A percentile compares a stretch with the other conserved stretches of the same genome.
These are phyloP conservation scores for Noccaea caerulescens DNA, from an alignment of 345 rosid genomes.

Conservation along the genomic window DNA sequence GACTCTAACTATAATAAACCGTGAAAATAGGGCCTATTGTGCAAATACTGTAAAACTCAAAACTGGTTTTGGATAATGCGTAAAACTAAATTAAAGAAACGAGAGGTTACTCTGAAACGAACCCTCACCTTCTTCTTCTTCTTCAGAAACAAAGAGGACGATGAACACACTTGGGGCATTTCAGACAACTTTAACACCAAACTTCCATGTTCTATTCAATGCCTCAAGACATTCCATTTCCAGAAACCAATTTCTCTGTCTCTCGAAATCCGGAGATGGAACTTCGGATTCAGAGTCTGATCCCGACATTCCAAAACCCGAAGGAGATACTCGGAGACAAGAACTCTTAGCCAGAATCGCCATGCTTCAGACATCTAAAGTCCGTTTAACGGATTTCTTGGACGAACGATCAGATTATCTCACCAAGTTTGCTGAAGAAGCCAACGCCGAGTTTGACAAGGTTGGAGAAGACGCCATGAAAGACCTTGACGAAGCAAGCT, in stretches of 20 bases:
- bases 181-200: conserved; percentile 43
- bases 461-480: conserved; percentile 92
- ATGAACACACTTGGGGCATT: conserved; percentile 41
- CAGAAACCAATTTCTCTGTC: conserved; percentile 34
- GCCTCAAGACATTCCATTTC: conserved; percentile 28
- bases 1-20: conserved; percentile 5
- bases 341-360: conserved; percentile 86
- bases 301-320: conserved; percentile 48
- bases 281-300: conserved; percentile 44
- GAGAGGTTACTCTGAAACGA: conserved; percentile 42
- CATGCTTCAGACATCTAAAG: conserved; percentile 82
- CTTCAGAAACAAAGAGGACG: conserved; percentile 33
- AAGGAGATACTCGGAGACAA: conserved; percentile 74
- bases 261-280: conserved; percentile 36
- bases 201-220: conserved; percentile 33
- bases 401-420: conserved; percentile 81
- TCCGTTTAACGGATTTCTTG: conserved; percentile 80
- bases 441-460: conserved; percentile 75
- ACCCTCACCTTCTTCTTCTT: conserved; percentile 16
- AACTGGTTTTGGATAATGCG: conserved; percentile 46
- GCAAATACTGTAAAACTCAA: conserved; percentile 29
- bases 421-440: conserved; percentile 85
- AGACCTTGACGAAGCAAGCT: conserved; percentile 83
- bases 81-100: conserved; percentile 39
- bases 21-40: background rate